Conservation (phyloP, 768 basidiomycete species). For the Clavulina sp. region DNA sequence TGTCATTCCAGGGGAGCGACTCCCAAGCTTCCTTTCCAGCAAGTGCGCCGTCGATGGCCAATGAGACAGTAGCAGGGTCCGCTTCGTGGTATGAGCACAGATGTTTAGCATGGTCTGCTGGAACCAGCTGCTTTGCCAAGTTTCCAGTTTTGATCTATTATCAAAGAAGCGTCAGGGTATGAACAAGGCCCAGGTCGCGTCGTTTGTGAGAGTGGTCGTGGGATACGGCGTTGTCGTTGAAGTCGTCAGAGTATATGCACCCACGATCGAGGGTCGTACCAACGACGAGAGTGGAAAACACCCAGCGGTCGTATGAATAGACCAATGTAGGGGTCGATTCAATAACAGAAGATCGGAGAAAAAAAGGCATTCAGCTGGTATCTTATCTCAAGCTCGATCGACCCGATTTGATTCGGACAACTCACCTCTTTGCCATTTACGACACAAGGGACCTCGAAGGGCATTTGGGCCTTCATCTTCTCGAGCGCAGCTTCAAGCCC, state of each 20-base stretch:
- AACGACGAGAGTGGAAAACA: too few species aligned
- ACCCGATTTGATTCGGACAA: constrained; percentile 1
- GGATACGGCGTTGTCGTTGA: too few species aligned
- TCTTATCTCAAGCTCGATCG: background rate
- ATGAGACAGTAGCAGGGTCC: constrained; percentile 49
- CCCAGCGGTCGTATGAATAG: too few species aligned
- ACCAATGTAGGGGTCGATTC: too few species aligned
- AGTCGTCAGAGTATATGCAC: too few species aligned
- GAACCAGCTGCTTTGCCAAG: constrained; percentile 61
- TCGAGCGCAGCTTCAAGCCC: constrained; percentile 52
- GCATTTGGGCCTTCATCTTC: constrained; percentile 67
- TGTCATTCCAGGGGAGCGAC: constrained; percentile 86
- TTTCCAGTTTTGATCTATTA: constrained; percentile 63
- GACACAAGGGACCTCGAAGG: constrained; percentile 86
- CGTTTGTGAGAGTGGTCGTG: too few species aligned
- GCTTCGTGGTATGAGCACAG: constrained; percentile 84
- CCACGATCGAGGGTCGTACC: too few species aligned
- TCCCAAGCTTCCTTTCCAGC: constrained; percentile 84
- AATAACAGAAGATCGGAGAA: too few species aligned
- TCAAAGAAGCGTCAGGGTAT: background rate
- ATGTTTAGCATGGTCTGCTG: constrained; percentile 67
- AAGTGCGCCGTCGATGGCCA: constrained; percentile 77
- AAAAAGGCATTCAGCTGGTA: too few species aligned
- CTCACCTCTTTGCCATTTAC: constrained; percentile 75
- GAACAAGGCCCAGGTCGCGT: too few species aligned